Base-by-base conservation (phyloP, 345 rosid genomes). In the Eucalyptus shirleyi region DNA sequence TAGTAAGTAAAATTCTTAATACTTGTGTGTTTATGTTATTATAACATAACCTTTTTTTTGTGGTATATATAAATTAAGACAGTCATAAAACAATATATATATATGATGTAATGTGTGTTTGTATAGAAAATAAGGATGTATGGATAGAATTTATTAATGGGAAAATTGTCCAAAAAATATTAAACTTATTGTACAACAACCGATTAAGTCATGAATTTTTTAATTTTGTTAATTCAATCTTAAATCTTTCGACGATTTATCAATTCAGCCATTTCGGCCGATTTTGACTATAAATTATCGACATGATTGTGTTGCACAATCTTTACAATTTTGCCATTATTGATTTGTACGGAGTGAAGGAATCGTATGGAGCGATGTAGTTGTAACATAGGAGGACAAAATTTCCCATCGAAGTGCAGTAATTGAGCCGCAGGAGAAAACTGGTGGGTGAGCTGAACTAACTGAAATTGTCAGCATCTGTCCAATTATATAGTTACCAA, bases 251-350 rank as follows among this genome's bases (percentile, higher is more conserved):
- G 1, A 24, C 0, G 4, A 56, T 56, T 56, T 56, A 56, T 24
- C 14, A 56, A 24, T 56, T 56, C 0, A 23, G 0, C 24, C 0
- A 0, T 56, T 56, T 56, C 1, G 1, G 1, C 3, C 0, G 0
- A 9, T 23, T 56, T 56, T 26, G 0, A 56, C 4, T 0, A 0
- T 10, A 24, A 56, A 56, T 24, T 56, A 23, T 1, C 2, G 0
- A 23, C 62, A 24, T 56, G 0, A 56, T 26, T 56, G 14, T 10
- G 30, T 56, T 1, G 0, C 13, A 0, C 13, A 11, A 24, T 56
- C 30, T 24, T 24, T 56, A 24, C 12, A 56, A 56, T 56, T 56
- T 56, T 1, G 3, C 14, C 14, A 12, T 60, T 28, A 60, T 60
- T 28, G 32, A 28, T 60, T 28, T 28, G 1, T 28, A 12, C 32